Percentiles rank a stretch among this genome's conserved stretches.
Conservation (phyloP, 345 rosid genomes). For the Hibiscus mutabilis region DNA sequence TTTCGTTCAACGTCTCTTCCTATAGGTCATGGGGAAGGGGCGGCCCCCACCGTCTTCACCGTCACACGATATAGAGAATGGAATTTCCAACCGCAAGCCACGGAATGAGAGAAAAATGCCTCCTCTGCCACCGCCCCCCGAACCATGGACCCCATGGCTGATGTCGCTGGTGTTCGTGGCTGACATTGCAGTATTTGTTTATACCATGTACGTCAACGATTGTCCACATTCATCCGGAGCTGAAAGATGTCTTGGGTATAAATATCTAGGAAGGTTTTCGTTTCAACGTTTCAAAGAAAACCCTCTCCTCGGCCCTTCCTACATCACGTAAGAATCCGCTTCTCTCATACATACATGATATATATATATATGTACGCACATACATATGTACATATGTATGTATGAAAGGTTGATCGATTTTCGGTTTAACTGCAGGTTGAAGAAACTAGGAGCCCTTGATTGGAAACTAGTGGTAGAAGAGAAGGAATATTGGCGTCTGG, state of each 20-base stretch:
- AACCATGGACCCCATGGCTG: conserved; percentile 68
- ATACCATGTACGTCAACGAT: conserved; percentile 59
- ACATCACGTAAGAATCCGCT: conserved; percentile 37
- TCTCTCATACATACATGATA: background rate
- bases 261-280: conserved; percentile 46
- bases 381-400: background rate
- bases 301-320: conserved; percentile 62
- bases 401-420: background rate
- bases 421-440: conserved; percentile 40
- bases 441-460: conserved; percentile 64
- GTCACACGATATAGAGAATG: conserved; percentile 16
- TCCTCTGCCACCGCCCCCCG: conserved; percentile 33
- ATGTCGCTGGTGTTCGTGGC: conserved; percentile 48
- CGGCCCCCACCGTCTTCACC: background rate
- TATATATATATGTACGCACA: background rate
- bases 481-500: conserved; percentile 67
- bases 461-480: conserved; percentile 42
- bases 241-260: conserved; percentile 34
- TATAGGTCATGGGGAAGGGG: conserved; percentile 36
- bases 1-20: conserved; percentile 4
- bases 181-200: conserved; percentile 34
- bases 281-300: conserved; percentile 44
- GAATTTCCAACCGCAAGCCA: background rate
- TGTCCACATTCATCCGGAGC: conserved; percentile 41
- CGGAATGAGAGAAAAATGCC: conserved; percentile 1